phyloP scores from a whole-genome alignment of 306 rosid species.

The Vigna unguiculata region DNA sequence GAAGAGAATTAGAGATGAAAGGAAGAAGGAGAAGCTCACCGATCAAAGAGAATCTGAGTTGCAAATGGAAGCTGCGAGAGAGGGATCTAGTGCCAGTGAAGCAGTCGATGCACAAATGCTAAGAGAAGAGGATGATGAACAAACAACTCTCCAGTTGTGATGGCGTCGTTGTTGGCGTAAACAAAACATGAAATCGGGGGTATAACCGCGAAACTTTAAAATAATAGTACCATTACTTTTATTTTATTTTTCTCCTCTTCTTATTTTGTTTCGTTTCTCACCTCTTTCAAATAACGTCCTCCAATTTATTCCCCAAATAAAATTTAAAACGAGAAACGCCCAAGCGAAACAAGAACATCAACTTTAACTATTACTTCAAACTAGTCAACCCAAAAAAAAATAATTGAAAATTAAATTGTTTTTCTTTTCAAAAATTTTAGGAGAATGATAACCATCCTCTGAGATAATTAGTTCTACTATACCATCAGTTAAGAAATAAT shows the following conservation, averaged over 20 bases:
- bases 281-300: background rate
- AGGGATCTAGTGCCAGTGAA: constrained; percentile 41
- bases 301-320: background rate
- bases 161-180: constrained; percentile 36
- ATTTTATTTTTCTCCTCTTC: background rate
- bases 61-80: constrained; percentile 31
- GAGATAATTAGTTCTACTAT: too few relatives aligned
- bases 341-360: background rate
- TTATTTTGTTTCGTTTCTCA: background rate
- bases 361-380: background rate
- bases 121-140: constrained; percentile 34
- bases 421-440: too few relatives aligned
- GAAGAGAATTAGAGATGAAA: constrained; percentile 27
- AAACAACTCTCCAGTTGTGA: constrained; percentile 10
- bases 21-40: constrained; percentile 48
- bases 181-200: constrained; percentile 53
- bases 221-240: constrained; percentile 35
- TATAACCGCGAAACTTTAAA: constrained; percentile 93
- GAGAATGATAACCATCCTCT: too few relatives aligned
- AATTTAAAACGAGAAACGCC: background rate
- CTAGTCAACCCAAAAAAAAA: background rate
- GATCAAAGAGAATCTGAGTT: constrained; percentile 39
- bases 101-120: constrained; percentile 12
- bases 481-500: too few relatives aligned
- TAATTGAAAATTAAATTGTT: background rate